Conservation (phyloP, 2,329 filamentous ascomycete species). For the Penicillium corylophilum region DNA sequence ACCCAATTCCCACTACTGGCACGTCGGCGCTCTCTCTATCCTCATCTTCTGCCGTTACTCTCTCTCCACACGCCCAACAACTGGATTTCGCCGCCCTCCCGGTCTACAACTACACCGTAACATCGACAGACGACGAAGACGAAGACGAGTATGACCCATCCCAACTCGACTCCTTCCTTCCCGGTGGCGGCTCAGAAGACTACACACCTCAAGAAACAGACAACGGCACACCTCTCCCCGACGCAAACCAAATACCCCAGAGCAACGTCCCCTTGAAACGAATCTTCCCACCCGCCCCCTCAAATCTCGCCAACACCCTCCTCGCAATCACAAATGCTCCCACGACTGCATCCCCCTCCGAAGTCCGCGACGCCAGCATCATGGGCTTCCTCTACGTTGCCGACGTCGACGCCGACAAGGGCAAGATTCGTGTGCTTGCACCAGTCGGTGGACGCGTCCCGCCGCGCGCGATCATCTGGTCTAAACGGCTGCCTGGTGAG, state of each 20-base stretch:
- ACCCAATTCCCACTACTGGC: slow-evolving; percentile 46
- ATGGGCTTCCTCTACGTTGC: slow-evolving; percentile 93
- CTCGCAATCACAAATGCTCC: slow-evolving; percentile 81
- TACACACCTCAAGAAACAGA: slow-evolving; percentile 15
- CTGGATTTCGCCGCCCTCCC: slow-evolving; percentile 73
- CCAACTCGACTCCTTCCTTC: slow-evolving; percentile 36
- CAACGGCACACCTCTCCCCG: slow-evolving; percentile 20
- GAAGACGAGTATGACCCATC: slow-evolving; percentile 48
- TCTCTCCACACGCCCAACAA: slow-evolving; percentile 85
- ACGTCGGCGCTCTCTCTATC: slow-evolving; percentile 35
- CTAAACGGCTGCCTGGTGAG: slow-evolving; percentile 76
- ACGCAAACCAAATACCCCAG: slow-evolving; percentile 9
- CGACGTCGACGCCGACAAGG: slow-evolving; percentile 82
- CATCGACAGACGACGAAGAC: slow-evolving; percentile 54
- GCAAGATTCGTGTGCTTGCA: slow-evolving; percentile 75
- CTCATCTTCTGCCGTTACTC: slow-evolving; percentile 59
- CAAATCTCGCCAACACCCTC: slow-evolving; percentile 71
- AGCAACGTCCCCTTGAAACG: slow-evolving; percentile 52
- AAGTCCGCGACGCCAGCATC: slow-evolving; percentile 76
- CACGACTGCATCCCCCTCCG: slow-evolving; percentile 65
- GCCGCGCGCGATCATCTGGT: slow-evolving; percentile 77
- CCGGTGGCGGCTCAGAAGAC: slow-evolving; percentile 31
- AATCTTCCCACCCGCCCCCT: slow-evolving; percentile 60
- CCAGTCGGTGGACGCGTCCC: slow-evolving; percentile 81
- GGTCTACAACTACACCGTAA: slow-evolving; percentile 68